Evolutionary conservation across 2,329 filamentous ascomycete genomes (phyloP).

Genomic region (Paraphoma chrysanthemicola): DNA sequence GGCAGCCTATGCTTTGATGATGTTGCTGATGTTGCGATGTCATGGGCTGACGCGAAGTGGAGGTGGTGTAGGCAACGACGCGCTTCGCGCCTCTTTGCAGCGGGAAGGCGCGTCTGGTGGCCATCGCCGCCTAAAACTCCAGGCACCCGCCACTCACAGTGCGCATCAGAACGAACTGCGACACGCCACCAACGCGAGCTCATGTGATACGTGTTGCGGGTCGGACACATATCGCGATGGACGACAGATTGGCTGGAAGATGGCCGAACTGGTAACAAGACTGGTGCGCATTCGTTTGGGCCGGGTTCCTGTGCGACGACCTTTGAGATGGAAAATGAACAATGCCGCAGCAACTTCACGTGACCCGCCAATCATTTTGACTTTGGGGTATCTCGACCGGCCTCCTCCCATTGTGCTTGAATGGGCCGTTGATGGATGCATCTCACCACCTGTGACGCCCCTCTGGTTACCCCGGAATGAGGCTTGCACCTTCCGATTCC

Average conservation of each 20-base stretch:
- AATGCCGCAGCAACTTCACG: no score
- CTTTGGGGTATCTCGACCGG: no score
- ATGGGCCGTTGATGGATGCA: no score
- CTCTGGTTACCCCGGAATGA: no score
- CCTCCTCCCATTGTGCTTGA: no score
- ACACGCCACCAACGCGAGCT: background rate
- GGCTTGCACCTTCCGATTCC: no score
- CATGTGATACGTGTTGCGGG: background rate
- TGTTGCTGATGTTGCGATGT: background rate
- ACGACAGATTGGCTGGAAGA: no score
- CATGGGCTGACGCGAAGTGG: background rate
- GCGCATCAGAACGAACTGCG: background rate
- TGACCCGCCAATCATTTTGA: no score
- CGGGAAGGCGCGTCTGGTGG: background rate
- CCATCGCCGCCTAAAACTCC: background rate
- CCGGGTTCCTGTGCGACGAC: no score
- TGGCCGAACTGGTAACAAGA: background rate
- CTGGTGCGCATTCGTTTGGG: no score
- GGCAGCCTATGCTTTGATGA: background rate
- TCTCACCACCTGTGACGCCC: no score
- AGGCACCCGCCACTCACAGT: background rate
- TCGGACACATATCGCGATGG: background rate
- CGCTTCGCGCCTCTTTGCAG: background rate
- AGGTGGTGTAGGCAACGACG: background rate
- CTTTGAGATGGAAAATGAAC: no score